A percentile compares a stretch with the other conserved stretches of the same genome.
These are phyloP conservation scores for Blastobotrys mokoenaii DNA, from an alignment of 805 yeast species.

Conservation along the genomic window DNA sequence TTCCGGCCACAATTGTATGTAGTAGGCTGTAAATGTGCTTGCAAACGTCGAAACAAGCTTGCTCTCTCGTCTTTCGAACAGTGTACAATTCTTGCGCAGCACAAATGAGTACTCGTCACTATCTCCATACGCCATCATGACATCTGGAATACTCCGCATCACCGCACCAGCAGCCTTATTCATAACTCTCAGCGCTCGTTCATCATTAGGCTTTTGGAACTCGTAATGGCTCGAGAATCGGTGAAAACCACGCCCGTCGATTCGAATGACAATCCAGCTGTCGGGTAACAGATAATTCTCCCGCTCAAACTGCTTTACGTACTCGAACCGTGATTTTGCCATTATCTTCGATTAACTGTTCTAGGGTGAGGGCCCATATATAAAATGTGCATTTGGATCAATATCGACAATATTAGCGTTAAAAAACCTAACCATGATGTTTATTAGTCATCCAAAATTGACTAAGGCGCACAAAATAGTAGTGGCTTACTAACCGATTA, in stretches of 20 bases:
- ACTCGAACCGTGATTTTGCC: constrained; percentile 56
- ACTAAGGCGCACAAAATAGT: background rate
- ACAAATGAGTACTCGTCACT: constrained; percentile 91
- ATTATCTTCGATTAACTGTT: background rate
- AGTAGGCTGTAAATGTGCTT: constrained; percentile 70
- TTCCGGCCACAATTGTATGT: constrained; percentile 57
- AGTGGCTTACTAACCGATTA: background rate
- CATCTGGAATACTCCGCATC: constrained; percentile 59
- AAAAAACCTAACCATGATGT: no score
- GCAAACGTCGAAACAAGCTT: constrained; percentile 78
- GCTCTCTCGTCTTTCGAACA: constrained; percentile 77
- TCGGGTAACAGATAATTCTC: constrained; percentile 69
- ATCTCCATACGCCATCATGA: constrained; percentile 82
- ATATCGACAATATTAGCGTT: background rate
- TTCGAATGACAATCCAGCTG: constrained; percentile 71
- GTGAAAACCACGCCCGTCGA: constrained; percentile 94
- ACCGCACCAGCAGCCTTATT: constrained; percentile 67
- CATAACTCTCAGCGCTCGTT: constrained; percentile 67
- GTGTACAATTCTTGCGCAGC: constrained; percentile 47
- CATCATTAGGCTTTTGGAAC: constrained; percentile 84
- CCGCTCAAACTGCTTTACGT: constrained; percentile 73
- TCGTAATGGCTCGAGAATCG: constrained; percentile 64
- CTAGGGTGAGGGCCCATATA: background rate
- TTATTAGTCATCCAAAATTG: no score
- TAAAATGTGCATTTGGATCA: background rate